Evolutionary conservation across 768 basidiomycete genomes (phyloP), one percentile per base, ranked within the genome.

Genomic region (Kwoniella shandongensis): DNA sequence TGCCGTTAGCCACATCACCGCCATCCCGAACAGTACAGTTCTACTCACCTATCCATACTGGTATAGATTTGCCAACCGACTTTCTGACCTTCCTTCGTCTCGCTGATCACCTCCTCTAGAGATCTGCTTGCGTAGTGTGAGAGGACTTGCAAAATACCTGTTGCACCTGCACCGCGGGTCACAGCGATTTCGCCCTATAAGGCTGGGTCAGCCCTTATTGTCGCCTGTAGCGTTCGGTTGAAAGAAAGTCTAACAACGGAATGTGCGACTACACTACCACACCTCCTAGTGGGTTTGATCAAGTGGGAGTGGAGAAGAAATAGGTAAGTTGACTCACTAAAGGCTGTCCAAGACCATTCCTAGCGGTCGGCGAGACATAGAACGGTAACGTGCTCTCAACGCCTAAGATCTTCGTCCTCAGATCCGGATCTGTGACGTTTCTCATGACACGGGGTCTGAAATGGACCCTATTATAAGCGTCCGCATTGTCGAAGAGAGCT

Each of bases 281-380:
- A n/a, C n/a, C n/a, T n/a, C n/a, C n/a, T n/a, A n/a, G n/a, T n/a
- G n/a, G n/a, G n/a, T n/a, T n/a, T n/a, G n/a, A n/a, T n/a, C n/a
- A n/a, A n/a, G n/a, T n/a, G n/a, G n/a, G n/a, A n/a, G n/a, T n/a
- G n/a, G n/a, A n/a, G n/a, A n/a, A n/a, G n/a, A n/a, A n/a, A n/a
- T n/a, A n/a, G n/a, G n/a, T n/a, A n/a, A n/a, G n/a, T n/a, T 13
- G 15, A 57, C 63, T 38, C 38, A 66, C 65, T 42, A 66, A 29
- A 1, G 64, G 57, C 49, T 61, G 56, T 25, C 54, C 56, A 22
- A 63, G 47, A 3, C 65, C 67, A 22, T 65, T 67, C 56, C 70
- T 59, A 4, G 89, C 91, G 17, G 91, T 87, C 29, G 86, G 88
- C 51, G 84, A 84, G 41, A 89, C 85, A 69, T 89, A 91, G 5